A percentile compares a stretch with the other conserved stretches of the same genome.
Conservation (phyloP, 2,329 filamentous ascomycete genomes). For the Monilinia vaccinii-corymbosi region DNA sequence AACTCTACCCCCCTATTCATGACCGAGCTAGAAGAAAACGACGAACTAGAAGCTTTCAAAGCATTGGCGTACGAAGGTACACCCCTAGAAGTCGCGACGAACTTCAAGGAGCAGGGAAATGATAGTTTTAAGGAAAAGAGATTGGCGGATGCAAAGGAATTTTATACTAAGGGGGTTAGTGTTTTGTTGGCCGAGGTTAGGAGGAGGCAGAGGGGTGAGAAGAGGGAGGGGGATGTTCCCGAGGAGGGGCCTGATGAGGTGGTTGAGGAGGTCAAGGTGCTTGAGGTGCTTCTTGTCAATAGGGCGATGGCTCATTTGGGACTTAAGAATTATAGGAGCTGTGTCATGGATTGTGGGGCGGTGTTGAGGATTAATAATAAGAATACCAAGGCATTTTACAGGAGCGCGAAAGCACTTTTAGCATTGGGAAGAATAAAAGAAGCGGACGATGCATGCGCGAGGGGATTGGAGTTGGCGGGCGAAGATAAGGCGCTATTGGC, state of each 20-base stretch:
- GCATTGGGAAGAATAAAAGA: constrained; percentile 70
- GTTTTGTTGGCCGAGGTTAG: constrained; percentile 58
- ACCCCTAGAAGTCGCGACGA: constrained; percentile 67
- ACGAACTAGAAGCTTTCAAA: constrained; percentile 75
- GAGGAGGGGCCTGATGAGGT: constrained; percentile 35
- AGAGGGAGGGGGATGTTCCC: constrained; percentile 33
- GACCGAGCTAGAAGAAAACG: constrained; percentile 83
- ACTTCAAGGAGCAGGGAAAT: constrained; percentile 89
- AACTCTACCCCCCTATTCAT: constrained; percentile 84
- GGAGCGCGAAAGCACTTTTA: constrained; percentile 69
- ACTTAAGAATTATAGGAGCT: constrained; percentile 79
- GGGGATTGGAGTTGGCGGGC: constrained; percentile 64
- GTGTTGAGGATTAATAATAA: constrained; percentile 68
- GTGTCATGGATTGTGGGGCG: constrained; percentile 74
- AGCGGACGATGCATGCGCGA: constrained; percentile 68
- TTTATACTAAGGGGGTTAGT: constrained; percentile 78
- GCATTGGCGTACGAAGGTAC: constrained; percentile 92
- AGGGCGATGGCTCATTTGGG: constrained; percentile 84
- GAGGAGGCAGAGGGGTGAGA: constrained; percentile 36
- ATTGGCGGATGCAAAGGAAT: constrained; percentile 80
- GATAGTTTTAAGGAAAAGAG: constrained; percentile 67
- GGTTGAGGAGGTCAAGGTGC: constrained; percentile 45
- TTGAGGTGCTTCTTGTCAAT: constrained; percentile 77
- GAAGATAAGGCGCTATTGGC: constrained; percentile 56
- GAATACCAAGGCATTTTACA: constrained; percentile 89